These are phyloP conservation scores for Chlorella sorokiniana DNA, from an alignment of 139 green algal species.

Conservation along the genomic window DNA sequence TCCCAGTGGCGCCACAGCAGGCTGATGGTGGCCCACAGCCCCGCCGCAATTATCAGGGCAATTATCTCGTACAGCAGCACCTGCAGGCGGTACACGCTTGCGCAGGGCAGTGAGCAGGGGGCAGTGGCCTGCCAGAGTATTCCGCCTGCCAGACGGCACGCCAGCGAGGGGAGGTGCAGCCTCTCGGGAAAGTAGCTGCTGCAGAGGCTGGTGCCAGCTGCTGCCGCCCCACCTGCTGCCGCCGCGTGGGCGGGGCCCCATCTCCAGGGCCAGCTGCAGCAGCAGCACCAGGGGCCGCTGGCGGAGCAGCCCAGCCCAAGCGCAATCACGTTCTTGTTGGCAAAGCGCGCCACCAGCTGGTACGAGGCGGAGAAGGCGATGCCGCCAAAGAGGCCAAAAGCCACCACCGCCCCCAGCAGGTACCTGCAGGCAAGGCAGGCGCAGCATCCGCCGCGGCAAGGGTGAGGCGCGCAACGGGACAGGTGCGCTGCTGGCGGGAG, in stretches of 20 bases:
- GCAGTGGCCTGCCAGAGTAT: background rate
- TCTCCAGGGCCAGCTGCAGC: constrained; percentile 50
- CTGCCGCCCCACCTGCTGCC: background rate
- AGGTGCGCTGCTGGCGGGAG: background rate
- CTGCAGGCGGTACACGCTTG: constrained; percentile 23
- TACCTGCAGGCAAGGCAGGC: constrained; percentile 17
- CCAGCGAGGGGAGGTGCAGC: background rate
- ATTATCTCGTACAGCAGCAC: constrained; percentile 68
- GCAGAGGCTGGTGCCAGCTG: too few species aligned
- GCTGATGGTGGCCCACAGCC: constrained; percentile 41
- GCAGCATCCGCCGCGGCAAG: background rate
- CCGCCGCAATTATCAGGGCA: constrained; percentile 9
- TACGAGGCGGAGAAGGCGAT: constrained; percentile 81
- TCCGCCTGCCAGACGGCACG: background rate
- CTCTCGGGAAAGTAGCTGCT: constrained; percentile 13
- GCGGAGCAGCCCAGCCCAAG: constrained; percentile 59
- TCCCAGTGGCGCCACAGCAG: constrained; percentile 57
- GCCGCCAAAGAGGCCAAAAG: constrained; percentile 63
- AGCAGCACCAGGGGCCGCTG: constrained; percentile 66
- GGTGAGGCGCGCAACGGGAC: too few species aligned
- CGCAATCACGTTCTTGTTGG: constrained; percentile 79
- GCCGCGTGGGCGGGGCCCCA: background rate
- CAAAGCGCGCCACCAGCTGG: constrained; percentile 72
- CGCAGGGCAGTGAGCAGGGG: background rate
- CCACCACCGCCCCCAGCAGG: constrained; percentile 57